Evolutionary conservation across 2,329 filamentous ascomycete species (phyloP).

Genomic region (Fusarium praegraminearum): DNA sequence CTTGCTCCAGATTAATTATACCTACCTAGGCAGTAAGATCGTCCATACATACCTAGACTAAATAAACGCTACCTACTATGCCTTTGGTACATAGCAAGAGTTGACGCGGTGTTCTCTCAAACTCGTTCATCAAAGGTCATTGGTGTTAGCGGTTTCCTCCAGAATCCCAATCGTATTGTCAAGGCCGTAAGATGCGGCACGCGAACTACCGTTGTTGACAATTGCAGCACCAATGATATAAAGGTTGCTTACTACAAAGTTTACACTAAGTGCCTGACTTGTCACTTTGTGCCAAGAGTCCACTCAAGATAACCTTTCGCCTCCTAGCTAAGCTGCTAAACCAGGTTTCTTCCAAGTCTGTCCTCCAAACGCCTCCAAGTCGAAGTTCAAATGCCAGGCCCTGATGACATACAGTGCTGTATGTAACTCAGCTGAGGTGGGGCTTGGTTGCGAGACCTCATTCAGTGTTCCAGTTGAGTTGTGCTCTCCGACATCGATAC

Average conservation of each 20-base stretch:
- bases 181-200: not conserved
- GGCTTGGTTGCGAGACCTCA: slow-evolving; percentile 1
- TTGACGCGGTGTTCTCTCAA: not conserved
- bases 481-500: not conserved
- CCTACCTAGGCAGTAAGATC: not conserved
- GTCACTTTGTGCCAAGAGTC: not conserved
- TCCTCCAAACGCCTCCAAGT: not conserved
- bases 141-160: not conserved
- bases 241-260: not conserved
- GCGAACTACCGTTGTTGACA: not conserved
- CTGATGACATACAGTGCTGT: not conserved
- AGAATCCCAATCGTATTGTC: not conserved
- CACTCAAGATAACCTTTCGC: not conserved
- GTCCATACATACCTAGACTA: not conserved
- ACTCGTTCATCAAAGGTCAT: not conserved
- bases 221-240: not conserved
- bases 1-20: slow-evolving; percentile 3
- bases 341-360: not conserved
- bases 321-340: not conserved
- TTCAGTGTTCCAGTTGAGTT: not conserved
- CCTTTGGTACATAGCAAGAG: not conserved
- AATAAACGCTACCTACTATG: not conserved
- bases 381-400: slow-evolving; percentile 19
- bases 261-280: slow-evolving; percentile 1
- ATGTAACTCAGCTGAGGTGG: not conserved